Evolutionary conservation across 225 moss, liverwort and hornwort species (phyloP), one percentile per base, ranked within the genome.

Genomic region (Polytrichum commune): DNA sequence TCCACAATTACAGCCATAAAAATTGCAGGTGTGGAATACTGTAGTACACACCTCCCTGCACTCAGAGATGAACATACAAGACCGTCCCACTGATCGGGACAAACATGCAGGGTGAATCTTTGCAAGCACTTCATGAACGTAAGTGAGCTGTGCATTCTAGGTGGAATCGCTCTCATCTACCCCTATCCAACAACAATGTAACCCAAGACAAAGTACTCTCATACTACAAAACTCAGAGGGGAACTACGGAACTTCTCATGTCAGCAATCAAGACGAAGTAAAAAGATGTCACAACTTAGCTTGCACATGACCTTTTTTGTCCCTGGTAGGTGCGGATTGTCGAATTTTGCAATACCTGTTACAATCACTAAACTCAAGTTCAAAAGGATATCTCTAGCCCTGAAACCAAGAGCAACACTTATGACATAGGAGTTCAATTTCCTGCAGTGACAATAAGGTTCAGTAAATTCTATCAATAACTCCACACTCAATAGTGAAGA

Each of bases 301-400:
- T 79, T 91, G 90, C 62, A 87, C 79, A 72, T 92, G 94, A 78
- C 92, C 88, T 84, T 97, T 93, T 73, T 98, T 94, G 66, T 91
- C 86, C 67, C 85, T 81, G 35, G 85, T 86, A 8, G 88, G 71
- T 66, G 90, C 86, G 29, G 91, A 77, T 81, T 93, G 95, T 73
- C 98, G 84, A 63, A 93, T 93, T 75, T 98, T 95, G 86, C 95
- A 95, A 79, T 91, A 90, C 75, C 95, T 95, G 73, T 60, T 73
- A 38, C 61, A 69, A 23, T 70, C 65, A 19, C 67, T 53, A 74
- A 56, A 24, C 67, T 58, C 38, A 55, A 55, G 38, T 13, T 63
- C 63, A 25, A 63, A 24, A 10, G 18, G 18, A 25, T 24, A 2
- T 26, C 28, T 29, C 27, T 5, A 4, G 22, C 20, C 66, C 38